phyloP scores from a whole-genome alignment of 352 stramenopile genomes.

The Pythium angustatum region DNA sequence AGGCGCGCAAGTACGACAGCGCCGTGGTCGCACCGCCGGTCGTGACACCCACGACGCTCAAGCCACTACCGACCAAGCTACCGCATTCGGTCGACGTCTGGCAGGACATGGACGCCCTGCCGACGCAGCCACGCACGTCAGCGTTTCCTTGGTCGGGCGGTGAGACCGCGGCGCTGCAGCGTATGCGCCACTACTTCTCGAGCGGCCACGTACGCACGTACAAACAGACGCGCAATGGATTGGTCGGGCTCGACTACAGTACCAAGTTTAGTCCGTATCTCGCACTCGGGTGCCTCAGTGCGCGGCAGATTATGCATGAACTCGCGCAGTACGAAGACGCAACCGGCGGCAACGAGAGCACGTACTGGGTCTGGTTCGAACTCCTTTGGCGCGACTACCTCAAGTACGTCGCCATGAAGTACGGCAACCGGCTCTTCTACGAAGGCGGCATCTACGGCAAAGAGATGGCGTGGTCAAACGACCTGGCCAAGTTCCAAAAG shows the following conservation, averaged over 20 bases:
- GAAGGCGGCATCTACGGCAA: constrained; percentile 26
- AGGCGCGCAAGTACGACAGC: constrained; percentile 14
- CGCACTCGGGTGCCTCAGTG: constrained; percentile 20
- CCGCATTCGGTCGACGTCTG: constrained; percentile 7
- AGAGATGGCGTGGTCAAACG: constrained; percentile 10
- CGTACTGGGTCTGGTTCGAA: constrained; percentile 26
- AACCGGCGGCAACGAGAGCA: constrained; percentile 24
- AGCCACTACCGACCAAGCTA: not conserved
- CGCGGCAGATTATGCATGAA: constrained; percentile 23
- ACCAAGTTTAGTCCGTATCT: constrained; percentile 27
- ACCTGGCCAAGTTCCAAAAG: constrained; percentile 20
- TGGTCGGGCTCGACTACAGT: constrained; percentile 19
- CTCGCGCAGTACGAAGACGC: constrained; percentile 12
- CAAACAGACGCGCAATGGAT: constrained; percentile 23
- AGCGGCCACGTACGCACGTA: constrained; percentile 21
- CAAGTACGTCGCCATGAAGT: constrained; percentile 26
- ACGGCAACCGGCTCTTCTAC: constrained; percentile 21
- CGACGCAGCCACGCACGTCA: constrained; percentile 12
- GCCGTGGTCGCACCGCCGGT: constrained; percentile 9
- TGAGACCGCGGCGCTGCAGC: constrained; percentile 12
- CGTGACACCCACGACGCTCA: constrained; percentile 1
- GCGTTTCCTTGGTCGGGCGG: constrained; percentile 20
- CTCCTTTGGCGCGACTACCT: constrained; percentile 24
- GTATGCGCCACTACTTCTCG: constrained; percentile 16
- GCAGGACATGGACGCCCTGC: not conserved